Evolutionary conservation across 2,329 filamentous ascomycete genomes (phyloP), one percentile per base, ranked within the genome.

Genomic region (Neoascochyta sp.): DNA sequence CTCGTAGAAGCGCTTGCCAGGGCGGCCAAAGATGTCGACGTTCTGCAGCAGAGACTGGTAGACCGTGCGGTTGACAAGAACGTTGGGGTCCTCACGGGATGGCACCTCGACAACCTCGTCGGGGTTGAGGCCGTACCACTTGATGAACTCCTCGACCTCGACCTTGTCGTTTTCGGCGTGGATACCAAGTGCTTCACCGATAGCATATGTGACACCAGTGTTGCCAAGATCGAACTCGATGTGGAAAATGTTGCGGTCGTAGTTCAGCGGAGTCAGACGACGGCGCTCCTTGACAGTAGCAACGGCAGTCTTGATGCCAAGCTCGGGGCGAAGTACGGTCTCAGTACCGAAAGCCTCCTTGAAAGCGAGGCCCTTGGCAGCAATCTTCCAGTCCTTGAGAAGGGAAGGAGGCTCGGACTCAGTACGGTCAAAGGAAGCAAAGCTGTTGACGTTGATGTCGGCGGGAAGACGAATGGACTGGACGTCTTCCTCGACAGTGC

Each of bases 201-300:
- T 96, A 60, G 94, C 86, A 69, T 98, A 98, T 22, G 79, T 95
- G 44, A 98, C 79, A 21, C 89, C 90, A 18, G 90, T 94, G 54
- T 82, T 68, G 39, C 90, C 90, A 14, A 98, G 78, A 58, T 96
- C 92, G 55, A 98, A 98, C 67, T 98, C 92, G 42, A 98, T 96
- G 70, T 98, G 92, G 82, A 98, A 98, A 66, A 98, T 96, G 74
- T 98, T 95, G 51, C 92, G 87, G 65, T 96, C 89, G 60, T 98
- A 98, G 17, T 81, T 83, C 14, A 67, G 54, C 3, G 92, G 92
- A 0, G 92, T 98, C 32, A 98, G 76, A 43, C 92, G 81, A 41
- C 92, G 86, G 69, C 94, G 95, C 71, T 96, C 92, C 71, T 93
- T 87, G 64, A 98, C 89, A 32, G 80, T 83, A 31, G 95, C 83